phyloP scores from a whole-genome alignment of 2,329 filamentous ascomycete genomes.

The Neurospora crassa region DNA sequence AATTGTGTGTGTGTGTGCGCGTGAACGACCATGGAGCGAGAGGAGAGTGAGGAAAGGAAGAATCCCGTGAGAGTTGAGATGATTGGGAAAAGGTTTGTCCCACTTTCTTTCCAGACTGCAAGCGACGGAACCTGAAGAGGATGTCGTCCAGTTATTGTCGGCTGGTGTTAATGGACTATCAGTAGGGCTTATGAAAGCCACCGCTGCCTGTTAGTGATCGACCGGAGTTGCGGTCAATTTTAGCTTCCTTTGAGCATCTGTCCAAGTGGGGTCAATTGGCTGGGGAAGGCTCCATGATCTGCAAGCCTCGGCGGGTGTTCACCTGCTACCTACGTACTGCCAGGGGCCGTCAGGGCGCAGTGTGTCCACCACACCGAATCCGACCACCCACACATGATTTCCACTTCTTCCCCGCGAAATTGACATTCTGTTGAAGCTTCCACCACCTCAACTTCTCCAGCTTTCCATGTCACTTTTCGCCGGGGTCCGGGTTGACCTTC shows the following conservation, averaged over 20 bases:
- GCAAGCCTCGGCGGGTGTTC: background rate
- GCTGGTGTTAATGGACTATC: background rate
- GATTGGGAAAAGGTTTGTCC: background rate
- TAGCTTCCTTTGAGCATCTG: background rate
- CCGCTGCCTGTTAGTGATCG: background rate
- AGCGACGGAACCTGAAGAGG: background rate
- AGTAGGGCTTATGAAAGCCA: background rate
- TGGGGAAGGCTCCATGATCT: background rate
- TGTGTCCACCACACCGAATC: background rate
- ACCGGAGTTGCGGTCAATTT: background rate
- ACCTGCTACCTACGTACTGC: background rate
- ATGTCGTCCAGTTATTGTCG: background rate
- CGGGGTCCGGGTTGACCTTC: background rate
- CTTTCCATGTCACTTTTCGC: background rate
- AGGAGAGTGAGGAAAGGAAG: background rate
- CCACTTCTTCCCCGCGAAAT: background rate
- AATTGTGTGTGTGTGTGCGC: background rate
- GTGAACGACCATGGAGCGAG: background rate
- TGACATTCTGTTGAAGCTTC: background rate
- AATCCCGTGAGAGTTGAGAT: background rate
- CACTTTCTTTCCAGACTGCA: background rate
- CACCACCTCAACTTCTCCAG: background rate
- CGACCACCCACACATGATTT: background rate
- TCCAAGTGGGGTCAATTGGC: background rate
- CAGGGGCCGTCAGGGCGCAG: background rate